Percentiles rank a stretch among this genome's conserved stretches.
These are phyloP conservation scores for Circinella umbellata DNA, from an alignment of 371 early-diverging fungal species.

Conservation along the genomic window DNA sequence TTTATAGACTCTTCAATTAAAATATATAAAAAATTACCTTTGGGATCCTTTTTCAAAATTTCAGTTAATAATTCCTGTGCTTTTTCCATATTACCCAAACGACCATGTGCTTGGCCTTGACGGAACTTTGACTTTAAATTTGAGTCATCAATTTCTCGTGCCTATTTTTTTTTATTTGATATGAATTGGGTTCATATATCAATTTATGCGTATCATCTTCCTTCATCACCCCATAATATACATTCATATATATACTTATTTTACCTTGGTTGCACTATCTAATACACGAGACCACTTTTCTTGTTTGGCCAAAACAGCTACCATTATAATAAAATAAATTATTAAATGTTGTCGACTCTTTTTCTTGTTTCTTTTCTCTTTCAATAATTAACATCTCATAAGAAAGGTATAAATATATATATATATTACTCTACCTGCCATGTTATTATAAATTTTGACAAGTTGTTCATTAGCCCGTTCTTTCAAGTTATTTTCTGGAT, in stretches of 20 bases:
- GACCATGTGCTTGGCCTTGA: conserved; percentile 44
- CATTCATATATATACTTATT: too few relatives aligned
- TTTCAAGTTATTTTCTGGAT: conserved; percentile 29
- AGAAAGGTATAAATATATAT: background rate
- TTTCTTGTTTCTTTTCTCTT: too few relatives aligned
- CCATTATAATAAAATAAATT: background rate
- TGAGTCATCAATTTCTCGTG: conserved; percentile 28
- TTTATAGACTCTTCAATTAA: too few relatives aligned
- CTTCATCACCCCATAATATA: background rate
- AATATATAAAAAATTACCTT: conserved; percentile 24
- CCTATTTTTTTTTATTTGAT: conserved; percentile 17
- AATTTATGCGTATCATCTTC: background rate
- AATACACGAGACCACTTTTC: conserved; percentile 48
- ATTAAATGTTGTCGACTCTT: too few relatives aligned
- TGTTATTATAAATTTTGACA: conserved; percentile 52
- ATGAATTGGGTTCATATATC: background rate
- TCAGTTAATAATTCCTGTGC: conserved; percentile 32
- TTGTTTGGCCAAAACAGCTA: conserved; percentile 44
- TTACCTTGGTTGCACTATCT: conserved; percentile 38
- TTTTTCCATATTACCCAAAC: conserved; percentile 32
- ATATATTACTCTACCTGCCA: conserved; percentile 25
- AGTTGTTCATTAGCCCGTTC: conserved; percentile 31
- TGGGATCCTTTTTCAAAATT: conserved; percentile 30
- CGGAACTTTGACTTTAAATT: conserved; percentile 48
- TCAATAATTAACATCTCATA: background rate